phyloP scores from a whole-genome alignment of 768 basidiomycete species.

The Hortiboletus campestris region DNA sequence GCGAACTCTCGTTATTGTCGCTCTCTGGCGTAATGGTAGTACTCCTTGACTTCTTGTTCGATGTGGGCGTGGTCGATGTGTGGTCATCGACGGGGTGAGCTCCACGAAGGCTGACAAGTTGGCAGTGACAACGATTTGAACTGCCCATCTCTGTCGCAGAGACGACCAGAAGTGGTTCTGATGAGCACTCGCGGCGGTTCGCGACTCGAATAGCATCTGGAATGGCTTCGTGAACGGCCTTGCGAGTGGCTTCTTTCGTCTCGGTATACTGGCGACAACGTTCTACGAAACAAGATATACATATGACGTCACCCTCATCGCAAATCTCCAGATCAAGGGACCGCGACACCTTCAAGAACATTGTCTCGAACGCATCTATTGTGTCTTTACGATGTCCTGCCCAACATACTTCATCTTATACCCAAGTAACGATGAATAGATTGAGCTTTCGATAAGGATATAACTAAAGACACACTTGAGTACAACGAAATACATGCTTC shows the following conservation, averaged over 20 bases:
- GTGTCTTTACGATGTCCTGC: not conserved
- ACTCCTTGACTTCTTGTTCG: not conserved
- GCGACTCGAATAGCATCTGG: not conserved
- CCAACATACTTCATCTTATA: not conserved
- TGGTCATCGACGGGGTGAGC: not conserved
- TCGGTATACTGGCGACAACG: not conserved
- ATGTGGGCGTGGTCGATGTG: not conserved
- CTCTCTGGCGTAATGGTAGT: not conserved
- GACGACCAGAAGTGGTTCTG: not conserved
- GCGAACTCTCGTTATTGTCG: too few relatives aligned
- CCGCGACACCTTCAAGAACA: not conserved
- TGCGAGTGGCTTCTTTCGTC: not conserved
- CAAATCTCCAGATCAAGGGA: not conserved
- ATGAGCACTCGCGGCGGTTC: conserved; percentile 1
- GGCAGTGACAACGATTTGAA: not conserved
- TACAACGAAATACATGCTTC: not conserved
- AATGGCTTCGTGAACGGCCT: not conserved
- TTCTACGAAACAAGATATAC: too few relatives aligned
- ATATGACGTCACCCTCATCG: not conserved
- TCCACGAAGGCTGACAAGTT: not conserved
- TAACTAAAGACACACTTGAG: not conserved
- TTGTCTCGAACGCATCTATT: not conserved
- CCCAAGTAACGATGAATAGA: not conserved
- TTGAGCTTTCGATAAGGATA: not conserved
- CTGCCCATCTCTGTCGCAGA: not conserved